Evolutionary conservation across 2,329 filamentous ascomycete species (phyloP).

Genomic region (Fusarium sp.): DNA sequence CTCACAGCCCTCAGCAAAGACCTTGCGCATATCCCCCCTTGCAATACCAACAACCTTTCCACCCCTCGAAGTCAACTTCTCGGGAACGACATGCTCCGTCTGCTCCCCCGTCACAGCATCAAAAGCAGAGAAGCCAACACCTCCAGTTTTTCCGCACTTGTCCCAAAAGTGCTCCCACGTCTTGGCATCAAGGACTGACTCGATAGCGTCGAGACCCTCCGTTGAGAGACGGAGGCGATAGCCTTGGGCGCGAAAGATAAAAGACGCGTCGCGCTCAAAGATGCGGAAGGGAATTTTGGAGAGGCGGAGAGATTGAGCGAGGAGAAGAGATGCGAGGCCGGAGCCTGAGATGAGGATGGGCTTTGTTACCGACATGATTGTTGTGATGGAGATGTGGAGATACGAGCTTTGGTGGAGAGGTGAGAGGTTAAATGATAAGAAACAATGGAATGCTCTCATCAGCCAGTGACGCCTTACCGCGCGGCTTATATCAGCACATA

Average conservation of each 20-base stretch:
- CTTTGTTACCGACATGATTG: constrained; percentile 37
- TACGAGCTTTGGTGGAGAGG: background rate
- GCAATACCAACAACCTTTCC: constrained; percentile 71
- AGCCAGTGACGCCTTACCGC: background rate
- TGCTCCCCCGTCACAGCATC: constrained; percentile 65
- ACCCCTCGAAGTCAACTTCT: constrained; percentile 60
- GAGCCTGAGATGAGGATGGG: constrained; percentile 57
- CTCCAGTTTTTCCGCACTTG: constrained; percentile 68
- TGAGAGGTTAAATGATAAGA: background rate
- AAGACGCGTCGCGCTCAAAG: constrained; percentile 64
- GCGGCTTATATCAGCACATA: background rate
- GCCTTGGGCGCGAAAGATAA: constrained; percentile 68
- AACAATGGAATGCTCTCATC: background rate
- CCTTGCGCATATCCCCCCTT: constrained; percentile 69
- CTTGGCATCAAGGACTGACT: constrained; percentile 62
- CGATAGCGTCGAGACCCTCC: constrained; percentile 69
- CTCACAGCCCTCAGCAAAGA: constrained; percentile 69
- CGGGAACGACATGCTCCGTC: constrained; percentile 42
- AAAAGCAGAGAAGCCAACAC: constrained; percentile 60
- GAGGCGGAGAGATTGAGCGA: constrained; percentile 55
- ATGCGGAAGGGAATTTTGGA: constrained; percentile 62
- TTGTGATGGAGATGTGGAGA: background rate
- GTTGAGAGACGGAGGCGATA: constrained; percentile 68
- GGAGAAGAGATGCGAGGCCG: constrained; percentile 55
- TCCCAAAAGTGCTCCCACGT: constrained; percentile 67